These are phyloP conservation scores for Ichthyophthirius multifiliis DNA, from an alignment of 169 alveolate species.

Conservation along the genomic window DNA sequence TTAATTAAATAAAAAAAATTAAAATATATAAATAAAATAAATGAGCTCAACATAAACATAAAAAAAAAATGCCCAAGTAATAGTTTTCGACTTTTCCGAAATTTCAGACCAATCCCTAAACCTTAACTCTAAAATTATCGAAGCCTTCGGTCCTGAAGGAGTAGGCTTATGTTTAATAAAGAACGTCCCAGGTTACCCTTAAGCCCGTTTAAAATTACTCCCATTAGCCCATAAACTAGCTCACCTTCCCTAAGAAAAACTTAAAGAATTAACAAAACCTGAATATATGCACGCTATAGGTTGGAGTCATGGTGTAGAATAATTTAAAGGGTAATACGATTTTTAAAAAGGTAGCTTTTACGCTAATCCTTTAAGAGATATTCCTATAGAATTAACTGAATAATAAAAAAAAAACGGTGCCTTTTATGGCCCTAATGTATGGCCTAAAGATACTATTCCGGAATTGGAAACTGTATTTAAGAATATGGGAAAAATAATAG, in stretches of 20 bases:
- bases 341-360: slow-evolving; percentile 62
- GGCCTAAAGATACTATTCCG: slow-evolving; percentile 57
- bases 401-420: slow-evolving; percentile 24
- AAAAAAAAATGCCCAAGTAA: slow-evolving; percentile 17
- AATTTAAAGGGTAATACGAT: slow-evolving; percentile 62
- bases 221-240: slow-evolving; percentile 52
- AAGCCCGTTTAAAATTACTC: slow-evolving; percentile 35
- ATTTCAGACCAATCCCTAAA: slow-evolving; percentile 13
- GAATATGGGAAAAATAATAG: slow-evolving; percentile 48
- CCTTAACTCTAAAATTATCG: slow-evolving; percentile 39
- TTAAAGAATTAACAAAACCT: slow-evolving; percentile 39
- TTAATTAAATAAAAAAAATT: too few relatives aligned
- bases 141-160: slow-evolving; percentile 51
- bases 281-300: slow-evolving; percentile 53
- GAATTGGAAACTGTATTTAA: slow-evolving; percentile 58
- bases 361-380: slow-evolving; percentile 54
- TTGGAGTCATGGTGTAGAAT: slow-evolving; percentile 75
- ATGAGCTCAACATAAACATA: too few relatives aligned
- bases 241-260: slow-evolving; percentile 27
- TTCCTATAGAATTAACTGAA: not conserved
- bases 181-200: slow-evolving; percentile 44
- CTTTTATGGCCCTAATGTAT: slow-evolving; percentile 33
- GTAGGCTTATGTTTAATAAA: slow-evolving; percentile 48
- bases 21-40: too few relatives aligned
- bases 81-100: slow-evolving; percentile 27